Evolutionary conservation across 164 flowering plant genomes (phyloP).

Genomic region (Vitis riparia): DNA sequence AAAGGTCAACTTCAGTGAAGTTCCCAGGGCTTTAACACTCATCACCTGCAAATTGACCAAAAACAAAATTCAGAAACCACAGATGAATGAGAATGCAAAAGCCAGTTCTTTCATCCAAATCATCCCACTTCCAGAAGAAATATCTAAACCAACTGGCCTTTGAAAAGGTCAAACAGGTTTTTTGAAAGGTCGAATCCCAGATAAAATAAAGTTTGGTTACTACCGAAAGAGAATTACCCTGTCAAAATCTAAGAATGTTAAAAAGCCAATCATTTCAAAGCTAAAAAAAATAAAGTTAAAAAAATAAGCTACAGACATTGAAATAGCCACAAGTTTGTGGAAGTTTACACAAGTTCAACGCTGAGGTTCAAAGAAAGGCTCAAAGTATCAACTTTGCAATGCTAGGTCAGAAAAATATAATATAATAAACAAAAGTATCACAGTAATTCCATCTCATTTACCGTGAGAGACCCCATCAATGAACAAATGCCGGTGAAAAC

Average conservation of each 20-base stretch:
- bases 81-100: not conserved
- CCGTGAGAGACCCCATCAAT: slow-evolving; percentile 89
- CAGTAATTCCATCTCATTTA: slow-evolving; percentile 19
- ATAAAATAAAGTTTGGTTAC: too few species aligned
- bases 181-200: too few species aligned
- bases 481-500: slow-evolving; percentile 87
- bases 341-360: too few species aligned
- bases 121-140: not conserved
- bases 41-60: slow-evolving; percentile 61
- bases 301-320: too few species aligned
- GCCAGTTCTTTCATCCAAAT: not conserved
- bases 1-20: slow-evolving; percentile 73
- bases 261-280: too few species aligned
- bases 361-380: not conserved
- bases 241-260: too few species aligned
- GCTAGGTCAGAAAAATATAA: not conserved
- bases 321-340: too few species aligned
- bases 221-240: too few species aligned
- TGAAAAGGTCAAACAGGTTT: too few species aligned
- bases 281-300: too few species aligned
- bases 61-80: not conserved
- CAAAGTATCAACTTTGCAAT: not conserved
- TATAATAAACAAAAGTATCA: not conserved
- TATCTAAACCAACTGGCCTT: too few species aligned
- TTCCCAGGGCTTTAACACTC: slow-evolving; percentile 94